A percentile compares a stretch with the other conserved stretches of the same genome.
Evolutionary conservation across 768 basidiomycete species (phyloP).

Genomic region (Hemileccinum impolitum): DNA sequence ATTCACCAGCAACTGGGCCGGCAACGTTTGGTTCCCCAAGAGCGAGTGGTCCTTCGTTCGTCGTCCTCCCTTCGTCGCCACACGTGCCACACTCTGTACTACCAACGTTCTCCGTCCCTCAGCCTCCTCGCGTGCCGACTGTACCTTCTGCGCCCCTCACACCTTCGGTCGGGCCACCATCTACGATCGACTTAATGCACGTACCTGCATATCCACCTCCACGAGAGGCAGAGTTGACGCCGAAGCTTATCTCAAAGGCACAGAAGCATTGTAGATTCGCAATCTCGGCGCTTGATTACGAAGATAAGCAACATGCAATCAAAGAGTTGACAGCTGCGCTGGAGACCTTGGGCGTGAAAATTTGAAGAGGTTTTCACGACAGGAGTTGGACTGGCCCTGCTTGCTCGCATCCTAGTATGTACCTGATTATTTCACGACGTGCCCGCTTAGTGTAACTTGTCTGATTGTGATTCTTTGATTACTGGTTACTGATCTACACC

Average conservation of each 20-base stretch:
- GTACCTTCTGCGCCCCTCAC: conserved; percentile 1
- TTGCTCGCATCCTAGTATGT: not conserved
- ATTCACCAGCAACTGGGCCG: conserved; percentile 11
- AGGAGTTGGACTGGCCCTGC: conserved; percentile 4
- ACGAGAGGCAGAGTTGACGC: conserved; percentile 48
- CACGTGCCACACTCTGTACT: conserved; percentile 5
- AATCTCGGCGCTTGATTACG: conserved; percentile 93
- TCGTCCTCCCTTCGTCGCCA: conserved; percentile 20
- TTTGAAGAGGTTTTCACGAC: conserved; percentile 1
- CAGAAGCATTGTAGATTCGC: conserved; percentile 95
- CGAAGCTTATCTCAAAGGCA: conserved; percentile 61
- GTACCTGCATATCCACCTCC: conserved; percentile 21
- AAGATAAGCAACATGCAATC: conserved; percentile 83
- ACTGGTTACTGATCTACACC: not conserved
- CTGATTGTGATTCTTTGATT: not conserved
- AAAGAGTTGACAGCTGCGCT: conserved; percentile 81
- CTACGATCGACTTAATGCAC: conserved; percentile 5
- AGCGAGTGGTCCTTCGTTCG: conserved; percentile 3
- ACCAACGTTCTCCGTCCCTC: conserved; percentile 11
- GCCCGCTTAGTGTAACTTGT: conserved; percentile 1
- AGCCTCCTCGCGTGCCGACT: conserved; percentile 21
- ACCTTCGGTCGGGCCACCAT: no score
- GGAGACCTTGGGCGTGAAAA: conserved; percentile 54
- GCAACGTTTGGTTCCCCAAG: conserved; percentile 7
- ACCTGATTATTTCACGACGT: conserved; percentile 2